Evolutionary conservation across 139 green algal species (phyloP), one percentile per base, ranked within the genome.

Genomic region (Trebouxia sp.): DNA sequence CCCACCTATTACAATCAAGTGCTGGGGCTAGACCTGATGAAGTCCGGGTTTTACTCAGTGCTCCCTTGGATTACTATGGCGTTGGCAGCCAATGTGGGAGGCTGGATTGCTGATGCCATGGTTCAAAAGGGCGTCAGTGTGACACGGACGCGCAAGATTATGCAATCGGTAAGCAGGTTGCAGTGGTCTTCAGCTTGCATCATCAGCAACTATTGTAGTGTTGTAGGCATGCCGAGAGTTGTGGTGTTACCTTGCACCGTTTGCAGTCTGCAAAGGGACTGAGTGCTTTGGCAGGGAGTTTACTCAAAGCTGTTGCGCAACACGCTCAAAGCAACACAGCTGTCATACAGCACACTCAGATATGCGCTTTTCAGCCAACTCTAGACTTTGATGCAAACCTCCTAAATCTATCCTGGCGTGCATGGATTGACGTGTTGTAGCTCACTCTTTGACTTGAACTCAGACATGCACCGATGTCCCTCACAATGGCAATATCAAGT

Each of bases 61-160:
- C 89, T 99, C 76, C 96, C 96, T n/a, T 99, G 96, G 96, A 74
- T 98, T 32, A 96, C 92, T 0, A 99, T 99, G 96, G 94, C 94
- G 11, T 42, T 98, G 1, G 84, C 84, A 28, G 87, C 93, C 50
- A 98, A 98, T 84, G 74, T 96, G 58, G 94, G 91, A 17, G 96
- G 96, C 62, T 98, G 91, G 93, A 89, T 98, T 20, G 96, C 96
- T 2, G 96, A 99, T 88, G 86, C 82, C 3, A 53, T 98, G 70
- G 89, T 98, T 9, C 70, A 75, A 11, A 69, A 80, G 10, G 95
- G 95, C 0, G 56, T 83, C 24, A 85, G 35, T 42, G 85, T 99
- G 32, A 99, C 96, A 30, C 39, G 43, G 7, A 94, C 98, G 32
- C 89, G 95, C 38, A 98, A 98, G 87, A 56, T 97, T 50, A 96